Evolutionary conservation across 805 yeast species (phyloP).

Genomic region (Saccharomycopsis sp.): DNA sequence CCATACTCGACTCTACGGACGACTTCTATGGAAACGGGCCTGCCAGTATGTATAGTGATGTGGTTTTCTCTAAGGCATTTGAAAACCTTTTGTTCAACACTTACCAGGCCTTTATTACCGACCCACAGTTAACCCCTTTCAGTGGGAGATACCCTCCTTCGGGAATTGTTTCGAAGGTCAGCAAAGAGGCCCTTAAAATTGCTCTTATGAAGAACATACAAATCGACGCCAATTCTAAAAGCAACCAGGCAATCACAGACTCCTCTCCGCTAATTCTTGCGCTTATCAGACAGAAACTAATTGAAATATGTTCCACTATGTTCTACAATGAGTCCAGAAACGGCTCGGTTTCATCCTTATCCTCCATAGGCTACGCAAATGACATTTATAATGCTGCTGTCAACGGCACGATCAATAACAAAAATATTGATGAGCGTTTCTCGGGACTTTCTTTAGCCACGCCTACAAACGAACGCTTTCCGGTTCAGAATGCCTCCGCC

Average conservation of each 20-base stretch:
- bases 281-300: conserved; percentile 33
- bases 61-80: conserved; percentile 13
- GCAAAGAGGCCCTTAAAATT: conserved; percentile 44
- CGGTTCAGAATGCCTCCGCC: not conserved
- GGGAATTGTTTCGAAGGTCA: conserved; percentile 54
- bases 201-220: conserved; percentile 31
- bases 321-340: conserved; percentile 6
- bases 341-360: conserved; percentile 13
- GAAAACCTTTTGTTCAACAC: conserved; percentile 23
- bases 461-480: not conserved
- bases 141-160: conserved; percentile 60
- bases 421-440: conserved; percentile 9
- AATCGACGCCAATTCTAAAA: conserved; percentile 34
- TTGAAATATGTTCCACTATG: conserved; percentile 19
- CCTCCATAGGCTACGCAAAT: conserved; percentile 5
- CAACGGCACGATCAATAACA: not conserved
- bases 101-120: conserved; percentile 43
- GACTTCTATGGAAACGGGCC: not conserved
- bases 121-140: conserved; percentile 64
- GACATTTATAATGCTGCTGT: not conserved
- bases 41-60: not conserved
- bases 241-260: conserved; percentile 23
- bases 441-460: not conserved
- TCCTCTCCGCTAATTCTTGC: conserved; percentile 23
- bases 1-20: conserved; percentile 4